Evolutionary conservation across 345 rosid species (phyloP).

Genomic region (Linum usitatissimum): DNA sequence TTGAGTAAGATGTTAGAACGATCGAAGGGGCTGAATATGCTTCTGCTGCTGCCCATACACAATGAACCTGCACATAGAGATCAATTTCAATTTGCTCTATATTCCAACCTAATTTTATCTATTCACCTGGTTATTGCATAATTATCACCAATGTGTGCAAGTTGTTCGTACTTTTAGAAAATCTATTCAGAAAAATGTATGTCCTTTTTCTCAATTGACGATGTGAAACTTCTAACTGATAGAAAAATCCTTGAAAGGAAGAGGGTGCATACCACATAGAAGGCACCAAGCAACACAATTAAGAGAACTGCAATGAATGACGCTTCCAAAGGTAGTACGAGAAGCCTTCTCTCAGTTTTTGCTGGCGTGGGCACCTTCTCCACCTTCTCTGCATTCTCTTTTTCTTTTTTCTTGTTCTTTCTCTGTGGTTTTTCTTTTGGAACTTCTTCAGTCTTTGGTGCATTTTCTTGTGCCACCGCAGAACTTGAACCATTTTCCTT

Average conservation of each 20-base stretch:
- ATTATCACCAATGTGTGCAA: not conserved
- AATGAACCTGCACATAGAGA: conserved; percentile 56
- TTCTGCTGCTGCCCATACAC: conserved; percentile 99
- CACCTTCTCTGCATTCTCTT: conserved; percentile 34
- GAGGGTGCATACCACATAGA: conserved; percentile 68
- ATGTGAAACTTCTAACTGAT: not conserved
- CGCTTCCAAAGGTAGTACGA: conserved; percentile 72
- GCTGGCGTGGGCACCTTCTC: conserved; percentile 40
- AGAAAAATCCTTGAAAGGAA: not conserved
- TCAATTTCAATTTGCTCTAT: not conserved
- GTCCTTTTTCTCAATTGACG: not conserved
- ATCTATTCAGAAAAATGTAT: not conserved
- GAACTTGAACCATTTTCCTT: conserved; percentile 41
- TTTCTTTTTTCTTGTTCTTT: conserved; percentile 67
- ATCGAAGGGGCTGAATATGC: conserved; percentile 99
- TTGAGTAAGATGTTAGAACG: conserved; percentile 70
- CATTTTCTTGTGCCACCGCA: conserved; percentile 27
- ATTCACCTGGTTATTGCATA: not conserved
- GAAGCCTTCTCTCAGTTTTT: conserved; percentile 53
- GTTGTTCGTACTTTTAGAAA: not conserved
- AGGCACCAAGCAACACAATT: conserved; percentile 81
- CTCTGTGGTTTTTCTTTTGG: conserved; percentile 45
- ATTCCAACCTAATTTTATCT: not conserved
- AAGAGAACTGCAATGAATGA: conserved; percentile 72
- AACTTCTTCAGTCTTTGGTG: conserved; percentile 37